Base-by-base conservation (phyloP, 768 basidiomycete genomes). In the Hypholoma sublateritium region DNA sequence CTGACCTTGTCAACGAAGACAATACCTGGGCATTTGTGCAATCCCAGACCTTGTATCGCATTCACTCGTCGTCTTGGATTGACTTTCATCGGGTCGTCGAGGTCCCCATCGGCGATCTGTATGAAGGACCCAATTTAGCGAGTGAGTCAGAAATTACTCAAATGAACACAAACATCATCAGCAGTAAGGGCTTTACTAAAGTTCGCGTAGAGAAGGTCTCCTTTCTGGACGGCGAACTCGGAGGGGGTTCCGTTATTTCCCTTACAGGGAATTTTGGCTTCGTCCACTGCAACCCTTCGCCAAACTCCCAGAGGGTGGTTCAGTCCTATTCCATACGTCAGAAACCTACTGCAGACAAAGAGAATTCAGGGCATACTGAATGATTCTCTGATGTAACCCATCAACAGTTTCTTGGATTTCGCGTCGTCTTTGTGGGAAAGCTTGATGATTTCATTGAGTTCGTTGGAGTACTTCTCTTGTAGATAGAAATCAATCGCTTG, bases 401-500 rank as follows among this genome's bases (percentile, higher is more conserved):
- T 65, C n/a, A 69, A 48, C 25, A 52, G 52, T 19, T 52, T 57
- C 25, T 64, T 60, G 51, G 43, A 22, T 28, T 12, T 24, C 9
- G 19, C 7, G 14, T 46, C 45, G 25, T 11, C 7, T 17, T 21
- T 16, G 8, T 50, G 53, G 12, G 56, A 58, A 4, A 68, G 47
- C 17, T 46, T 39, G 11, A 67, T 51, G 25, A 70, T 67, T 25
- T 61, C 59, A n/a, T 65, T 41, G 7, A 59, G 59, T 35, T 67
- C 66, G 1, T 50, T 19, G 8, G 16, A 17, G 35, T 57, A 59
- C 13, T 55, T 46, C 14, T 68, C 60, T 42, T 62, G 59, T 7
- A 70, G 61, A 50, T 70, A 70, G 25, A 68, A 68, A 32, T 66
- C 60, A 19, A 70, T 61, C 8, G 65, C 69, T n/a, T 64, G 67